phyloP scores from a whole-genome alignment of 192 early-diverging fungal genomes.

The Paraglomus brasilianum region DNA sequence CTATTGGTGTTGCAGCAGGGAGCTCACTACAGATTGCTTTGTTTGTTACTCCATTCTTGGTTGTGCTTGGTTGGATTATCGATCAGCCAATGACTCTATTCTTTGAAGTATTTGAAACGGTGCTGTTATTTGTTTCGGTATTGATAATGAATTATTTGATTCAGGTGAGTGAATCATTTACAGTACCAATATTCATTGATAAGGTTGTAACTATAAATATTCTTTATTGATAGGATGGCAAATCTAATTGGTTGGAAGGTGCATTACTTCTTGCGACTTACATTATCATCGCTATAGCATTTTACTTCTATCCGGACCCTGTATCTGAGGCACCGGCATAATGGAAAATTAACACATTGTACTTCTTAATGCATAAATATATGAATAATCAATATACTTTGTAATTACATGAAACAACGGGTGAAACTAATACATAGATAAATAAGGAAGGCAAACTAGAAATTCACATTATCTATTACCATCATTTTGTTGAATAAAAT shows the following conservation, averaged over 20 bases:
- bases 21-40: conserved; percentile 85
- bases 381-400: no score
- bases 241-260: conserved; percentile 93
- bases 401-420: no score
- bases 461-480: no score
- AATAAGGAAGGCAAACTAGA: no score
- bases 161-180: conserved; percentile 36
- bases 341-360: no score
- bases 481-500: no score
- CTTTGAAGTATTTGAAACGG: conserved; percentile 84
- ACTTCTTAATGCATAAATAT: no score
- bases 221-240: conserved; percentile 58
- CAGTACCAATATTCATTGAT: background rate
- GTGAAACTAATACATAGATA: no score
- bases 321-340: no score
- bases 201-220: background rate
- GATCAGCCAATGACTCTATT: conserved; percentile 69
- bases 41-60: conserved; percentile 69
- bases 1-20: conserved; percentile 74
- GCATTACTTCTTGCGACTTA: conserved; percentile 82
- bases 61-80: conserved; percentile 82
- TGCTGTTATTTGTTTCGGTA: conserved; percentile 81
- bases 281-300: conserved; percentile 77
- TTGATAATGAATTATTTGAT: conserved; percentile 80
- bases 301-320: conserved; percentile 69